Conservation (phyloP, 2,329 filamentous ascomycete species). For the Rhytidhysteron rufulum region DNA sequence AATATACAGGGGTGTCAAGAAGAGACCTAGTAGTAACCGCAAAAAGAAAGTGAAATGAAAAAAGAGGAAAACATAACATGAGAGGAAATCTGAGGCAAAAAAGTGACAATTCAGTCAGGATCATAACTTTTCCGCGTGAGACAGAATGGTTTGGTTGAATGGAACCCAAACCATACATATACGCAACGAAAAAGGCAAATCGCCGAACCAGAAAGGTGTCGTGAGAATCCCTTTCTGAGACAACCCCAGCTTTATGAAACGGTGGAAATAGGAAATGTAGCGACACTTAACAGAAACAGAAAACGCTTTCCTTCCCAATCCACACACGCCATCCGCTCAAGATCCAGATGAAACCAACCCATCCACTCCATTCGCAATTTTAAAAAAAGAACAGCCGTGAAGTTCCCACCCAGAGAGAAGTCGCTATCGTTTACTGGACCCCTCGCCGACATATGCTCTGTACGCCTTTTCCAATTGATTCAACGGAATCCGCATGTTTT, state of each 20-base stretch:
- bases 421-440: slow-evolving; percentile 28
- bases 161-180: neutral
- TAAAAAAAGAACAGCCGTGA: no score
- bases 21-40: neutral
- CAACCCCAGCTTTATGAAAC: neutral
- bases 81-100: no score
- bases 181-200: neutral
- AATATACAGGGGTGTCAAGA: neutral
- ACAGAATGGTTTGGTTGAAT: neutral
- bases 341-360: neutral
- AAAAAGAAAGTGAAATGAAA: neutral
- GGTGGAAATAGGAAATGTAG: neutral
- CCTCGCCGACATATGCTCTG: slow-evolving; percentile 4
- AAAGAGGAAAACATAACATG: neutral
- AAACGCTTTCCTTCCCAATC: neutral
- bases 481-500: neutral
- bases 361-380: no score
- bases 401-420: no score
- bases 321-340: neutral
- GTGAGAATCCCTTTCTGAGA: neutral
- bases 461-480: neutral
- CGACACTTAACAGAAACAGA: neutral
- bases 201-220: neutral
- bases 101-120: no score
- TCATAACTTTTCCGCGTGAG: neutral